Evolutionary conservation across 1,139 yeast species (phyloP).

Genomic region (Taiozyma sp.): DNA sequence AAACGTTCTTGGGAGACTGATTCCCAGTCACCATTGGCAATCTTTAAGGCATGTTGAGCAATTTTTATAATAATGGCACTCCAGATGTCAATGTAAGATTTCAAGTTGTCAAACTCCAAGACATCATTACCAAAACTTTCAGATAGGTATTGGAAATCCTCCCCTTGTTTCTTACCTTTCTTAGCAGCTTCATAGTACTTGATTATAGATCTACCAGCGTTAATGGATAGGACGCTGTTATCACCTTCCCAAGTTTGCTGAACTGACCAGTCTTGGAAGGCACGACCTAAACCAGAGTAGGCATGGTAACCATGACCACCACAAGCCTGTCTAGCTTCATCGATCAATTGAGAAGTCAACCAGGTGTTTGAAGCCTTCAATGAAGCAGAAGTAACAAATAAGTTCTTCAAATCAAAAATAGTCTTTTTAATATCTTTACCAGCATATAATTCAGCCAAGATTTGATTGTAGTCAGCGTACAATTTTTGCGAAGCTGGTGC

Average conservation of each 20-base stretch:
- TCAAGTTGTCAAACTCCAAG: slow-evolving; percentile 31
- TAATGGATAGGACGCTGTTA: slow-evolving; percentile 78
- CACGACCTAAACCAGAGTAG: slow-evolving; percentile 86
- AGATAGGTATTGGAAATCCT: slow-evolving; percentile 42
- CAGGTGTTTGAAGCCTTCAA: slow-evolving; percentile 88
- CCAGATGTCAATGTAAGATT: slow-evolving; percentile 37
- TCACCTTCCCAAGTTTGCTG: slow-evolving; percentile 99
- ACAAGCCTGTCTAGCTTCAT: slow-evolving; percentile 91
- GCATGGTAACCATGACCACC: slow-evolving; percentile 96
- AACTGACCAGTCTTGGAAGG: slow-evolving; percentile 88
- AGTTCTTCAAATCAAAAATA: slow-evolving; percentile 63
- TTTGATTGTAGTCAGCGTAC: slow-evolving; percentile 45
- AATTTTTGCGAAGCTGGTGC: slow-evolving; percentile 71
- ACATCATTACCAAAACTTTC: slow-evolving; percentile 25
- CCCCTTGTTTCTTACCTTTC: slow-evolving; percentile 35
- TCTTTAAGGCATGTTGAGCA: slow-evolving; percentile 35
- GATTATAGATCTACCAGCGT: slow-evolving; percentile 74
- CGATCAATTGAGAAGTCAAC: slow-evolving; percentile 75
- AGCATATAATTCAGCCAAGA: slow-evolving; percentile 51
- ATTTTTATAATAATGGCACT: slow-evolving; percentile 36
- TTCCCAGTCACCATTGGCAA: slow-evolving; percentile 40
- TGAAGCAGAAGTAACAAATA: slow-evolving; percentile 85
- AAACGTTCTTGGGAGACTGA: slow-evolving; percentile 57
- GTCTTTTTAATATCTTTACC: slow-evolving; percentile 38
- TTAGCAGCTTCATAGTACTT: slow-evolving; percentile 44